These are phyloP conservation scores for Pythium sukuiense DNA, from an alignment of 352 stramenopile species.

Conservation along the genomic window DNA sequence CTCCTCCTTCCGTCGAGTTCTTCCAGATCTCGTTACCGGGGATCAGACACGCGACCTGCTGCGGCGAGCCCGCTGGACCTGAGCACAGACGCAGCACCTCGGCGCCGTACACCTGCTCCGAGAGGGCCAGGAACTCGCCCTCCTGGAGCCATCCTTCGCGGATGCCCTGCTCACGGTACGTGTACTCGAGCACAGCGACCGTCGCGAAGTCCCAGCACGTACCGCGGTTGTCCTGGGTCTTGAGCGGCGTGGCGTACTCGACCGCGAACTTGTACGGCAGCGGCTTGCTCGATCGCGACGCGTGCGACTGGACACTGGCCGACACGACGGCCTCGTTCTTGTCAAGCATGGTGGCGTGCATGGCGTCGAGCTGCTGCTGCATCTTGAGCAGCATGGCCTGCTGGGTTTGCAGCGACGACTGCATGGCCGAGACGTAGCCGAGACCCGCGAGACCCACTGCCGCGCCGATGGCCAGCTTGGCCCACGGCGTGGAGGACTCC, in stretches of 20 bases:
- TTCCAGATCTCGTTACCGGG: conserved; percentile 62
- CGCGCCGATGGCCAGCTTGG: conserved; percentile 34
- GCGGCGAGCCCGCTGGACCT: conserved; percentile 41
- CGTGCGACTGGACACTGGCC: conserved; percentile 23
- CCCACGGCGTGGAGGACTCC: conserved; percentile 25
- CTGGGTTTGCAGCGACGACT: conserved; percentile 41
- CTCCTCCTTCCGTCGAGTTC: conserved; percentile 66
- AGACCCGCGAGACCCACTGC: conserved; percentile 35
- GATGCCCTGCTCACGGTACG: conserved; percentile 61
- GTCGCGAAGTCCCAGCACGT: conserved; percentile 76
- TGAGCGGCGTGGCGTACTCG: conserved; percentile 53
- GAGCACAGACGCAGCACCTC: conserved; percentile 61
- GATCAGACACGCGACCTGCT: conserved; percentile 63
- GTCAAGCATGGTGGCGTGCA: conserved; percentile 41
- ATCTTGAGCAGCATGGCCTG: conserved; percentile 37
- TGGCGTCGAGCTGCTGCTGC: conserved; percentile 54
- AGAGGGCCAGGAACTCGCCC: conserved; percentile 60
- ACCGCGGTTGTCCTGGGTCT: conserved; percentile 68
- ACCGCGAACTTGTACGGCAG: conserved; percentile 63
- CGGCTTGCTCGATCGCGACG: conserved; percentile 11
- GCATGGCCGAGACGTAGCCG: conserved; percentile 38
- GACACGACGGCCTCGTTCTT: conserved; percentile 23
- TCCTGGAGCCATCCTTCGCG: conserved; percentile 47
- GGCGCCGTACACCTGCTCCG: conserved; percentile 64
- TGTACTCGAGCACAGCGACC: conserved; percentile 63